Percentiles rank a stretch among this genome's conserved stretches.
These are phyloP conservation scores for Diaporthe vexans DNA, from an alignment of 2,329 filamentous ascomycete species.

Conservation along the genomic window DNA sequence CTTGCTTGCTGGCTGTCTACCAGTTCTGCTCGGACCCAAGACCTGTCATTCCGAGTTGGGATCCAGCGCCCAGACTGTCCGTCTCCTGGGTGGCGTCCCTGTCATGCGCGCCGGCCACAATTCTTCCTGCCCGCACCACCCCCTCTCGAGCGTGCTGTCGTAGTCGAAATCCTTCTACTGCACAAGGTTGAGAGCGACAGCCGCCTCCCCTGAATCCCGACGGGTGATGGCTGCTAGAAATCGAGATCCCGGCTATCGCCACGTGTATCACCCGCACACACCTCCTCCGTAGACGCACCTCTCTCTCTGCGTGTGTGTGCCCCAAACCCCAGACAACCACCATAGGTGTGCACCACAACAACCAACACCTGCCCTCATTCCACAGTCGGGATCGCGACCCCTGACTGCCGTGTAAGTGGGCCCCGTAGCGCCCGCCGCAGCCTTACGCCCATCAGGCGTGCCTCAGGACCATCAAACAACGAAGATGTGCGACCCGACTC, in stretches of 20 bases:
- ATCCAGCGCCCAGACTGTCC: background rate
- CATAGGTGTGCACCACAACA: background rate
- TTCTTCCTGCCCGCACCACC: background rate
- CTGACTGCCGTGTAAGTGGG: conserved; percentile 34
- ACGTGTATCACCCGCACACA: conserved; percentile 29
- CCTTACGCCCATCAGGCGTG: conserved; percentile 22
- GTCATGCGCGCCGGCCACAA: conserved; percentile 18
- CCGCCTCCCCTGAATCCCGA: conserved; percentile 20
- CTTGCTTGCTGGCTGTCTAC: too few species aligned
- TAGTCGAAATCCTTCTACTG: conserved; percentile 19
- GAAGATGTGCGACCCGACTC: conserved; percentile 23
- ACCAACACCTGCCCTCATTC: conserved; percentile 3
- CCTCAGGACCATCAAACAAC: conserved; percentile 16
- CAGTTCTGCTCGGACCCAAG: background rate
- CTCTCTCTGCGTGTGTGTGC: background rate
- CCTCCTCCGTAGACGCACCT: background rate
- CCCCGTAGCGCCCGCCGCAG: conserved; percentile 30
- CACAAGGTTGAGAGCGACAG: background rate
- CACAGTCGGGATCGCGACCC: conserved; percentile 22
- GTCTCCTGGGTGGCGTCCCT: background rate
- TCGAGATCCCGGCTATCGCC: conserved; percentile 32
- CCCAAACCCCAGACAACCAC: background rate
- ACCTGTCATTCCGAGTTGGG: background rate
- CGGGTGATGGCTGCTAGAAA: conserved; percentile 12
- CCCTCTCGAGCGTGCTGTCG: background rate